These are phyloP conservation scores for Sphagnum magellanicum DNA, from an alignment of 228 moss, liverwort and hornwort species.

Conservation along the genomic window DNA sequence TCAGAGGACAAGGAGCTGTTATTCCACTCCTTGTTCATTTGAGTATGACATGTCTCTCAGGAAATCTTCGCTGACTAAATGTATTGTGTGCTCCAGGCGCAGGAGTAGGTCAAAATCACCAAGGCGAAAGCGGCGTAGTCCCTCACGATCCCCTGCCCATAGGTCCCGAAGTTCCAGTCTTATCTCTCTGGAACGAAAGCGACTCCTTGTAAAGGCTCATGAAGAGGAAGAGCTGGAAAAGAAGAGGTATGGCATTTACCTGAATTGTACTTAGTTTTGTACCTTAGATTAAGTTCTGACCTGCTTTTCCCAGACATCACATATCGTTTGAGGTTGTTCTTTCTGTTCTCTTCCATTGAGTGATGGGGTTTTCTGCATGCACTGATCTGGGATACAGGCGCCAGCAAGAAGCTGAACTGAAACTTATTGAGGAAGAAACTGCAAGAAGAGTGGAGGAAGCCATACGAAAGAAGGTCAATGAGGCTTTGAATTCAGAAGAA, in stretches of 20 bases:
- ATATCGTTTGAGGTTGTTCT: neutral
- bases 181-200: constrained; percentile 66
- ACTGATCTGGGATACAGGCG: constrained; percentile 52
- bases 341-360: neutral
- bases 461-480: constrained; percentile 75
- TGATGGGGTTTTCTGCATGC: constrained; percentile 9
- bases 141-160: constrained; percentile 20
- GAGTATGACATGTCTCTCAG: too few relatives aligned
- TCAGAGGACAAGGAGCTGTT: too few relatives aligned
- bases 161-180: constrained; percentile 63
- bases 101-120: constrained; percentile 80
- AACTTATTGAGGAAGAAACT: constrained; percentile 84
- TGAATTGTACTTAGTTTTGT: too few relatives aligned
- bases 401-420: constrained; percentile 85
- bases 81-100: constrained; percentile 28
- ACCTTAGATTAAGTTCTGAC: too few relatives aligned
- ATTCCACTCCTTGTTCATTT: too few relatives aligned
- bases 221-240: constrained; percentile 90
- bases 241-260: constrained; percentile 49
- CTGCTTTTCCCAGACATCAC: too few relatives aligned
- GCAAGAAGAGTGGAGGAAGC: constrained; percentile 84
- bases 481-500: constrained; percentile 72
- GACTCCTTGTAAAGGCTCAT: constrained; percentile 61
- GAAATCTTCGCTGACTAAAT: too few relatives aligned
- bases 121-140: constrained; percentile 72